These are phyloP conservation scores for Globisporangium ultimum DNA, from an alignment of 352 stramenopile species.

Conservation along the genomic window DNA sequence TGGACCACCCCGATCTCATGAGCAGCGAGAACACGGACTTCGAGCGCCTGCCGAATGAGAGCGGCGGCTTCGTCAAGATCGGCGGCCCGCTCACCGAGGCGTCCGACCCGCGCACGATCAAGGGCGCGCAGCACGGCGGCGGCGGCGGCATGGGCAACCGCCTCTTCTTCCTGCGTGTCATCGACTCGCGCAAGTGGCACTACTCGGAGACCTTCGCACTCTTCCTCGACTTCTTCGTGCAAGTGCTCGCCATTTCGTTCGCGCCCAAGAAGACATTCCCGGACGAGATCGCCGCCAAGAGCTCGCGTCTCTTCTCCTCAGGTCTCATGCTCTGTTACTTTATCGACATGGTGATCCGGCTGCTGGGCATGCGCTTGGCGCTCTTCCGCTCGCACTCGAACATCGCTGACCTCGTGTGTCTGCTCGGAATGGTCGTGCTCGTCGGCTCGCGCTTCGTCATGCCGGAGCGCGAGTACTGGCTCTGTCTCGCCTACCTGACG, in stretches of 20 bases:
- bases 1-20: constrained; percentile 16
- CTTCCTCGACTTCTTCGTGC: constrained; percentile 85
- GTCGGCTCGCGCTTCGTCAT: constrained; percentile 54
- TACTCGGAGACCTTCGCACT: constrained; percentile 84
- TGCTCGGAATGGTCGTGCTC: constrained; percentile 58
- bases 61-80: constrained; percentile 73
- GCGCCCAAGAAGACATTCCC: constrained; percentile 54
- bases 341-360: constrained; percentile 79
- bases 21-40: constrained; percentile 41
- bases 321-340: constrained; percentile 81
- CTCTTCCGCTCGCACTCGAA: constrained; percentile 81
- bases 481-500: constrained; percentile 65
- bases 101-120: constrained; percentile 69
- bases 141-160: constrained; percentile 44
- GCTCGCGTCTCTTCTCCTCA: constrained; percentile 70
- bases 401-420: constrained; percentile 73
- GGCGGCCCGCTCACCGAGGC: constrained; percentile 64
- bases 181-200: constrained; percentile 88
- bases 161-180: constrained; percentile 78
- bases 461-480: constrained; percentile 59
- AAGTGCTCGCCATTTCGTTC: constrained; percentile 81
- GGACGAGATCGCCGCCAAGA: constrained; percentile 59
- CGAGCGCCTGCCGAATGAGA: constrained; percentile 43
- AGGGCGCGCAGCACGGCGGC: constrained; percentile 20
- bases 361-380: constrained; percentile 67